Conservation (phyloP, 2,329 filamentous ascomycete genomes). For the Fusarium duplospermum region DNA sequence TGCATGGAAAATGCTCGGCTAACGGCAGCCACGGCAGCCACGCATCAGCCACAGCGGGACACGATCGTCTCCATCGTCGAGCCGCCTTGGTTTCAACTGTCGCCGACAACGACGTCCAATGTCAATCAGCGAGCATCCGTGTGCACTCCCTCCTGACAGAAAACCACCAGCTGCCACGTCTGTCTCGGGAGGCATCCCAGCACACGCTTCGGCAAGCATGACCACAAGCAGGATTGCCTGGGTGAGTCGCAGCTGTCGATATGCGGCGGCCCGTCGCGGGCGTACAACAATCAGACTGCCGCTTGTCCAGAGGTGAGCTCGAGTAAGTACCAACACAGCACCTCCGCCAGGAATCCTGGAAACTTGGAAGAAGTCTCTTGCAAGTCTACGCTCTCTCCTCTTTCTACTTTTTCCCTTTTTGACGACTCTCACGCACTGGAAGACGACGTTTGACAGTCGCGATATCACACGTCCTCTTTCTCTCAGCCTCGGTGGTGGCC, state of each 20-base stretch:
- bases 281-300: conserved; percentile 28
- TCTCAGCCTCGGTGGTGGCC: conserved; percentile 35
- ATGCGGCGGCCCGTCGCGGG: conserved; percentile 34
- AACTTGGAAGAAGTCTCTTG: conserved; percentile 41
- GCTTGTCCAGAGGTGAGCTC: conserved; percentile 16
- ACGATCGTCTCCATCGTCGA: conserved; percentile 36
- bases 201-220: conserved; percentile 1
- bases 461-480: conserved; percentile 18
- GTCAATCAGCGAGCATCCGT: conserved; percentile 26
- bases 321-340: conserved; percentile 37
- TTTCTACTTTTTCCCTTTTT: not conserved
- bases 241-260: conserved; percentile 15
- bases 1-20: conserved; percentile 42
- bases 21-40: conserved; percentile 33
- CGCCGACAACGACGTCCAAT: conserved; percentile 35
- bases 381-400: not conserved
- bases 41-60: conserved; percentile 45
- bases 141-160: conserved; percentile 24
- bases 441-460: conserved; percentile 18
- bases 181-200: not conserved
- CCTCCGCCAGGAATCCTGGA: conserved; percentile 18
- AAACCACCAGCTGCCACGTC: conserved; percentile 19
- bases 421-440: not conserved
- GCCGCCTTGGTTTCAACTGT: conserved; percentile 41
- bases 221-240: conserved; percentile 5